Conservation (phyloP, 352 stramenopile genomes). For the Globisporangium echinulatum region DNA sequence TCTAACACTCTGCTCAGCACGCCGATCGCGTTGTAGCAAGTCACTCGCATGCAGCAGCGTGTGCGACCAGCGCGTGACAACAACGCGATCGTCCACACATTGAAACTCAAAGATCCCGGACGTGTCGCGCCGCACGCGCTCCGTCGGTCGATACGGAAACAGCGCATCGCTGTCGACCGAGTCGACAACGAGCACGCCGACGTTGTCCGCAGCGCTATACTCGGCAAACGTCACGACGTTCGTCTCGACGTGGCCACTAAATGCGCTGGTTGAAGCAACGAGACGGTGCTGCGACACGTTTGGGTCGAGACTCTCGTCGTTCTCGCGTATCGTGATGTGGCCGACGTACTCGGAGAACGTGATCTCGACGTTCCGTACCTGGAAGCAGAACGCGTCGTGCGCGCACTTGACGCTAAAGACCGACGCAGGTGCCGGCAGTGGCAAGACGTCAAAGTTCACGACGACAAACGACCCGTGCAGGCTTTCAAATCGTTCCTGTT, state of each 20-base stretch:
- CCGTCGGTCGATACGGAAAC: slow-evolving; percentile 30
- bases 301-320: slow-evolving; percentile 6
- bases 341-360: slow-evolving; percentile 36
- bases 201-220: not conserved
- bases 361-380: slow-evolving; percentile 47
- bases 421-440: slow-evolving; percentile 11
- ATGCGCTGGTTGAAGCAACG: not conserved
- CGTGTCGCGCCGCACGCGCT: slow-evolving; percentile 42
- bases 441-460: slow-evolving; percentile 34
- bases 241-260: slow-evolving; percentile 3
- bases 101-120: slow-evolving; percentile 32
- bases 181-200: slow-evolving; percentile 24
- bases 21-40: not conserved
- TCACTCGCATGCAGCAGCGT: slow-evolving; percentile 1
- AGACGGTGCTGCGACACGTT: slow-evolving; percentile 3
- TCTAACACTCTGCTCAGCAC: not conserved
- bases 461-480: slow-evolving; percentile 31
- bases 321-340: slow-evolving; percentile 10
- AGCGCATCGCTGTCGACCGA: slow-evolving; percentile 41
- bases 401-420: slow-evolving; percentile 23
- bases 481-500: slow-evolving; percentile 39
- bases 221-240: slow-evolving; percentile 4
- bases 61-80: slow-evolving; percentile 8
- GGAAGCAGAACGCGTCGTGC: slow-evolving; percentile 29
- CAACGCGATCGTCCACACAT: not conserved